Conservation (phyloP, 164 flowering plant genomes). For the Santalum album region DNA sequence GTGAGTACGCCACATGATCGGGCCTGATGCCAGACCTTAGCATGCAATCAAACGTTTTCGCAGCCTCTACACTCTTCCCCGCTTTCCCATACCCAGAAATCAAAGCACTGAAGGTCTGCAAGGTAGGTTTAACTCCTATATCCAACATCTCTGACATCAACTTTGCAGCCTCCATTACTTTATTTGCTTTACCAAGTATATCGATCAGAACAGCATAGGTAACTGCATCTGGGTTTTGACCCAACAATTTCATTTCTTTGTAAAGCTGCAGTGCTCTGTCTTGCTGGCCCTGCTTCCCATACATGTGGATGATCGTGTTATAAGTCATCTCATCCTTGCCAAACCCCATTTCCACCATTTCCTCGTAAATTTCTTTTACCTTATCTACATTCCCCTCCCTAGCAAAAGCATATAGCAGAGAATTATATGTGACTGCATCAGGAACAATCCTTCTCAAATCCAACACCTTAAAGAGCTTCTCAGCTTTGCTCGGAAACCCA, state of each 20-base stretch:
- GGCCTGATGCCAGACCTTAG: slow-evolving; percentile 69
- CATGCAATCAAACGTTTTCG: slow-evolving; percentile 67
- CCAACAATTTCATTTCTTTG: slow-evolving; percentile 57
- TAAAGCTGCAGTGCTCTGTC: slow-evolving; percentile 64
- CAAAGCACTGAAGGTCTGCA: slow-evolving; percentile 82
- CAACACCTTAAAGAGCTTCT: slow-evolving; percentile 57
- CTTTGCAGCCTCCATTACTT: slow-evolving; percentile 56
- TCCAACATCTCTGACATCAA: slow-evolving; percentile 87
- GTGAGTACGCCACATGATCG: slow-evolving; percentile 74
- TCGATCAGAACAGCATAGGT: slow-evolving; percentile 89
- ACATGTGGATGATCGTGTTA: slow-evolving; percentile 90
- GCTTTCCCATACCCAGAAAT: slow-evolving; percentile 89
- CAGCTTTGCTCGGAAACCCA: slow-evolving; percentile 60
- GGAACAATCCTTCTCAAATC: slow-evolving; percentile 64
- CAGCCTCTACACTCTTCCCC: slow-evolving; percentile 69
- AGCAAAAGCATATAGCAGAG: slow-evolving; percentile 86
- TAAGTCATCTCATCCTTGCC: slow-evolving; percentile 80
- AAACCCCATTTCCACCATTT: slow-evolving; percentile 71
- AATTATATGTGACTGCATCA: slow-evolving; percentile 91
- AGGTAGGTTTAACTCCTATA: slow-evolving; percentile 64
- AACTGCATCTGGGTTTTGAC: slow-evolving; percentile 70
- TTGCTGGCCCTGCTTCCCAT: slow-evolving; percentile 82
- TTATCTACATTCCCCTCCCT: slow-evolving; percentile 68
- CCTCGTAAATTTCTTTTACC: slow-evolving; percentile 53
- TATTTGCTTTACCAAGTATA: slow-evolving; percentile 81